Conservation (phyloP, 345 rosid species). For the Citrus glauca region DNA sequence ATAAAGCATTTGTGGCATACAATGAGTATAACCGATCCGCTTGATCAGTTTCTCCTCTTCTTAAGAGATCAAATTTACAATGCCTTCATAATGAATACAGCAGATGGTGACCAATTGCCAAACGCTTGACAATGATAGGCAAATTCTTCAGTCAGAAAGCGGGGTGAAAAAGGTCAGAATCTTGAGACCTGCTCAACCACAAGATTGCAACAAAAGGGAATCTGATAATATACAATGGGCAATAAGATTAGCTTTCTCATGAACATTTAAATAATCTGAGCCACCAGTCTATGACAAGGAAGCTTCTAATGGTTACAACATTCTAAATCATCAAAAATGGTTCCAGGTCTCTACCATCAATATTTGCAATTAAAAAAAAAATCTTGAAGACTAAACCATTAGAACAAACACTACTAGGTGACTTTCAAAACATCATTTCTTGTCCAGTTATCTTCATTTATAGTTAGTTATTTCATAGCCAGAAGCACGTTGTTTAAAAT, state of each 20-base stretch:
- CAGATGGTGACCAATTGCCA: neutral
- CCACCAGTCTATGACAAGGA: neutral
- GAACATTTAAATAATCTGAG: neutral
- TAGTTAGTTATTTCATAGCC: neutral
- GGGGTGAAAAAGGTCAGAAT: neutral
- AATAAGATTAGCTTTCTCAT: neutral
- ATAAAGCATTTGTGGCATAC: neutral
- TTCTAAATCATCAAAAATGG: neutral
- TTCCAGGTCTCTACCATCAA: neutral
- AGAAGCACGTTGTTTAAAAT: too few species aligned
- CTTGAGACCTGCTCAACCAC: neutral
- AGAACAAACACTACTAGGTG: neutral
- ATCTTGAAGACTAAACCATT: neutral
- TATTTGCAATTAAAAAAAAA: neutral
- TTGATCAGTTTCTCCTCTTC: slow-evolving; percentile 25
- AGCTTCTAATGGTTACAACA: neutral
- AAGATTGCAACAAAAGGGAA: neutral
- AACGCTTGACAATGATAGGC: neutral
- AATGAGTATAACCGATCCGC: slow-evolving; percentile 27
- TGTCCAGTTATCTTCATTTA: neutral
- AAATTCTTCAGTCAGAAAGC: neutral
- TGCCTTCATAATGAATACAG: neutral
- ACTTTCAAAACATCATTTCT: neutral
- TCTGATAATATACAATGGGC: too few species aligned
- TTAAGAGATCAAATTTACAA: slow-evolving; percentile 12